Evolutionary conservation across 75 land plant genomes (phyloP).

Genomic region (Cryptomeria japonica): DNA sequence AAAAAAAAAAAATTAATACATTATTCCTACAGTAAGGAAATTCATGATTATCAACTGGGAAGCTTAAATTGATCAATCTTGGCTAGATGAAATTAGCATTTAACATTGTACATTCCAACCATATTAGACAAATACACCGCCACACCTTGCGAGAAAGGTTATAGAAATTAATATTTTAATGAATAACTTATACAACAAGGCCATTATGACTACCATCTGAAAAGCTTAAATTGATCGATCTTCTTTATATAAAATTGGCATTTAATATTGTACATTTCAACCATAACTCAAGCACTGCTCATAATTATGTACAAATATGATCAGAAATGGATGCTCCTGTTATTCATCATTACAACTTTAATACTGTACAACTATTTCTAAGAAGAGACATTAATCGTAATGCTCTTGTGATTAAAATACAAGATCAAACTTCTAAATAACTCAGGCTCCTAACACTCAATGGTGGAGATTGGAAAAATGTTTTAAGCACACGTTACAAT

Average conservation of each 20-base stretch:
- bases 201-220: neutral
- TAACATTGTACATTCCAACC: neutral
- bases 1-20: neutral
- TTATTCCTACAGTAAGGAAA: neutral
- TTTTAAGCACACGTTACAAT: constrained; percentile 1
- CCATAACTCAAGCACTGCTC: neutral
- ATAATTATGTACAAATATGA: neutral
- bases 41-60: neutral
- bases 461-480: neutral
- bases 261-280: constrained; percentile 1
- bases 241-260: neutral
- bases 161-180: neutral
- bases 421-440: constrained; percentile 2
- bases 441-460: neutral
- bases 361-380: neutral
- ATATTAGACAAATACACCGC: neutral
- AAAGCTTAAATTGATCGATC: neutral
- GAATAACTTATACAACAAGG: neutral
- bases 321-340: neutral
- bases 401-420: constrained; percentile 6
- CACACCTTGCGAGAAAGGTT: neutral
- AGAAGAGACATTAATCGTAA: neutral
- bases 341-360: neutral
- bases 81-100: neutral
- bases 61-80: neutral